These are phyloP conservation scores for Penicillium flavigenum DNA, from an alignment of 495 filamentous ascomycete species.

Conservation along the genomic window DNA sequence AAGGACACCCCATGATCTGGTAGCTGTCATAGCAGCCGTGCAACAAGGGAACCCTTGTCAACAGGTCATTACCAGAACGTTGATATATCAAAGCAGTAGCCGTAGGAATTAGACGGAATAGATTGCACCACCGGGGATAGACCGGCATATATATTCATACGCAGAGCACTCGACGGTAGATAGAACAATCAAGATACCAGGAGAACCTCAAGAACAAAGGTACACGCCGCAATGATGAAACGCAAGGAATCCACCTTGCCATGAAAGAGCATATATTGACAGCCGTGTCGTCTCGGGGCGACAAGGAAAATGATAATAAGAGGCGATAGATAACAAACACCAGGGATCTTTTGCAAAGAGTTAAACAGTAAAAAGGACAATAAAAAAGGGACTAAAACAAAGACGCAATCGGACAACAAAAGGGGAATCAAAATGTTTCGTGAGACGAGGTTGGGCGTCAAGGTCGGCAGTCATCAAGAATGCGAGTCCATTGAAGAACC, in stretches of 20 bases:
- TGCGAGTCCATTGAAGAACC: slow-evolving; percentile 30
- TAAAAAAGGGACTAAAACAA: slow-evolving; percentile 20
- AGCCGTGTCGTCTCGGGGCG: slow-evolving; percentile 28
- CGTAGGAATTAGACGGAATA: background rate
- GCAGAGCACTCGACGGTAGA: background rate
- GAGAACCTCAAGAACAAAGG: background rate
- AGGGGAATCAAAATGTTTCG: slow-evolving; percentile 49
- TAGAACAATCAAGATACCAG: slow-evolving; percentile 4
- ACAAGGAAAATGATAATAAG: slow-evolving; percentile 21
- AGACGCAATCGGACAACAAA: slow-evolving; percentile 39
- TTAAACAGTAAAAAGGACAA: slow-evolving; percentile 17
- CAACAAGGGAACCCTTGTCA: background rate
- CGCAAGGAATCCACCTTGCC: slow-evolving; percentile 18
- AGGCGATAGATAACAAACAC: slow-evolving; percentile 21
- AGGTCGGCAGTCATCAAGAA: slow-evolving; percentile 36
- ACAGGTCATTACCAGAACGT: background rate
- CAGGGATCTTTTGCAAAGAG: slow-evolving; percentile 25
- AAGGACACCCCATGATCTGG: background rate
- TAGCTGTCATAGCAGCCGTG: background rate
- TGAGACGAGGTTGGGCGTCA: slow-evolving; percentile 47
- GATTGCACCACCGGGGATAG: background rate
- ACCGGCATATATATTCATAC: background rate
- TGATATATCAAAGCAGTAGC: background rate
- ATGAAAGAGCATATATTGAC: slow-evolving; percentile 32
- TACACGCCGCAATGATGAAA: slow-evolving; percentile 6